Evolutionary conservation across 1,284 basidiomycete species (phyloP), one percentile per base, ranked within the genome.

Genomic region (Pholiota adiposa): DNA sequence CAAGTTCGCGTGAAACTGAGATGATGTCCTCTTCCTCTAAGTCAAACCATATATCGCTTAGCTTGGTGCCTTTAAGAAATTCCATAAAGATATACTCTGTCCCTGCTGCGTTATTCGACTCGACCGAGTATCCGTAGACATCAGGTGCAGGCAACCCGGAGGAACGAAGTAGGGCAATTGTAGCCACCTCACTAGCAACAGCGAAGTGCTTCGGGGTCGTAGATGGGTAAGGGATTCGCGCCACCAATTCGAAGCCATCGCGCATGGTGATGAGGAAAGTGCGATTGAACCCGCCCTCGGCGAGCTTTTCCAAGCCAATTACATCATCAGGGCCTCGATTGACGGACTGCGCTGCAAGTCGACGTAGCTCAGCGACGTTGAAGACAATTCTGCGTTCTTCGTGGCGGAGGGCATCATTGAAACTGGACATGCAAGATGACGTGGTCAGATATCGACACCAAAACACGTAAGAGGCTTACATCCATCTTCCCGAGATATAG

Each of bases 21-120:
- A 70, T 54, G 66, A 83, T 69, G 9, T 82, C 78, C 58, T 4
- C 4, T 67, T 79, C 77, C 65, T 61, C 66, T 16, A 82, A 71
- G 5, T 72, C 66, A 19, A 68, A 29, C 79, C 79, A 84, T 51
- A 82, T 58, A 51, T 83, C 73, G 69, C 70, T 77, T 3, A 83
- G 64, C 8, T 74, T 77, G 0, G 74, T 73, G 58, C 81, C 81
- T 70, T 62, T 36, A 0, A 83, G 54, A 59, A 75, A 81, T 59
- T 83, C 76, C 82, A 83, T 83, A 38, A 84, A 76, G 34, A 83
- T 80, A 64, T 82, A 83, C 67, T 79, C 77, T 1, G 80, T 83
- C 65, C 69, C 61, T 19, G 80, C 81, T 2, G 65, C 75, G 67
- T 84, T 83, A 70, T 83, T 70, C 63, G 78, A 59, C 54, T 58